Evolutionary conservation across 73 alveolate species (phyloP).

Genomic region (Paramecium pentaurelia): DNA sequence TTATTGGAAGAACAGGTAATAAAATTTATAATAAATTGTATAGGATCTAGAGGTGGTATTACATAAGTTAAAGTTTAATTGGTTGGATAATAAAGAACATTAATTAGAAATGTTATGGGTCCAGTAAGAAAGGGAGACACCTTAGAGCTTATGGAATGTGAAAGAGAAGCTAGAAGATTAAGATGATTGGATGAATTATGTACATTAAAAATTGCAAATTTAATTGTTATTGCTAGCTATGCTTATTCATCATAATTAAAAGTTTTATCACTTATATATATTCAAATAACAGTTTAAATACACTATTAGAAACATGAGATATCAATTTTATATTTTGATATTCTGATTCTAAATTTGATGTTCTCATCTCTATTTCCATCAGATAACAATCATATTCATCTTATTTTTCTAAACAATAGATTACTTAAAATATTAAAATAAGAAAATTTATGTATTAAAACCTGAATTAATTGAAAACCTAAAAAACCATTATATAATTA

Average conservation of each 20-base stretch:
- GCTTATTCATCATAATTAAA: not conserved
- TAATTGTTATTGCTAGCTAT: not conserved
- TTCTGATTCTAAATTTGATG: not conserved
- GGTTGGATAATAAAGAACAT: constrained; percentile 83
- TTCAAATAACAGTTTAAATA: not conserved
- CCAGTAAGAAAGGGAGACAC: constrained; percentile 98
- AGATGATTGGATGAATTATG: constrained; percentile 68
- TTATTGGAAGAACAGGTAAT: constrained; percentile 60
- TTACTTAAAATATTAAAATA: not conserved
- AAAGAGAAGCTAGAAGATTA: constrained; percentile 99
- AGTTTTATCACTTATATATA: not conserved
- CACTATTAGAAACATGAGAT: not conserved
- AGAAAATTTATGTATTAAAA: not conserved
- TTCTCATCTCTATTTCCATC: not conserved
- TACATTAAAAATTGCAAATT: not conserved
- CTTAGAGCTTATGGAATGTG: constrained; percentile 98
- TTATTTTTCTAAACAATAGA: not conserved
- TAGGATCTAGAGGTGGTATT: constrained; percentile 99
- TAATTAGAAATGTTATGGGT: constrained; percentile 99
- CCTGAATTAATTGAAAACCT: not conserved
- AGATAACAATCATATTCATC: not conserved
- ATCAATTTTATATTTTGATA: not conserved
- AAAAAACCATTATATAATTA: no score
- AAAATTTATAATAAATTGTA: not conserved
- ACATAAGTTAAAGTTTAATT: constrained; percentile 95